Evolutionary conservation across 2,329 filamentous ascomycete species (phyloP).

Genomic region (Monosporascus sp.): DNA sequence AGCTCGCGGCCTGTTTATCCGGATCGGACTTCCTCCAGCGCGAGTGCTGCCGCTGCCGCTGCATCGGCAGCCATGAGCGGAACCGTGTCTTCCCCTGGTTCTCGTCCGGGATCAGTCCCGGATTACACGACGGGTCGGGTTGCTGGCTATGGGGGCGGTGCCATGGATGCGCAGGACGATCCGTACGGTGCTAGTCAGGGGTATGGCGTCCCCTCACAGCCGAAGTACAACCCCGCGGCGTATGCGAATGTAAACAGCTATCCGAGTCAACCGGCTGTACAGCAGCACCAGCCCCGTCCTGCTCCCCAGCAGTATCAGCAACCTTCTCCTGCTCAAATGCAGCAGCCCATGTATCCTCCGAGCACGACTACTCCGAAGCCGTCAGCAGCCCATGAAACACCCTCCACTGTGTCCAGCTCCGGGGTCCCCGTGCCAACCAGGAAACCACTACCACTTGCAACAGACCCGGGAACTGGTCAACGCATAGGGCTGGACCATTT

Average conservation of each 20-base stretch:
- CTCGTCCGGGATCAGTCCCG: conserved; percentile 18
- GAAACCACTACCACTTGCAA: conserved; percentile 66
- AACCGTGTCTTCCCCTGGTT: conserved; percentile 30
- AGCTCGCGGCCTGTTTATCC: conserved; percentile 39
- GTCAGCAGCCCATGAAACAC: conserved; percentile 32
- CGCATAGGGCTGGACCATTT: conserved; percentile 96
- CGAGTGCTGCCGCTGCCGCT: conserved; percentile 51
- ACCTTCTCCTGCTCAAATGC: conserved; percentile 21
- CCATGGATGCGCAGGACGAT: conserved; percentile 24
- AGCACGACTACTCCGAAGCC: conserved; percentile 31
- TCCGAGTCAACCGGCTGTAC: conserved; percentile 34
- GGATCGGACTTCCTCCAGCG: conserved; percentile 48
- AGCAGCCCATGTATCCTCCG: conserved; percentile 28
- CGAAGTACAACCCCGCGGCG: conserved; percentile 72
- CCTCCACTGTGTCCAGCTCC: conserved; percentile 28
- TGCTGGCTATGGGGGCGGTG: conserved; percentile 22
- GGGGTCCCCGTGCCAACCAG: conserved; percentile 33
- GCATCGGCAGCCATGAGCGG: conserved; percentile 54
- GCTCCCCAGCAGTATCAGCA: conserved; percentile 26
- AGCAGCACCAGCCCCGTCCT: conserved; percentile 34
- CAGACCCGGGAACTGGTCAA: conserved; percentile 66
- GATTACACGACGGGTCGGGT: conserved; percentile 30
- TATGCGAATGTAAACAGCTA: conserved; percentile 62
- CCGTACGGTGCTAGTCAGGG: conserved; percentile 19
- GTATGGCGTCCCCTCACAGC: conserved; percentile 37